These are phyloP conservation scores for Daldinia decipiens DNA, from an alignment of 495 filamentous ascomycete species.

Conservation along the genomic window DNA sequence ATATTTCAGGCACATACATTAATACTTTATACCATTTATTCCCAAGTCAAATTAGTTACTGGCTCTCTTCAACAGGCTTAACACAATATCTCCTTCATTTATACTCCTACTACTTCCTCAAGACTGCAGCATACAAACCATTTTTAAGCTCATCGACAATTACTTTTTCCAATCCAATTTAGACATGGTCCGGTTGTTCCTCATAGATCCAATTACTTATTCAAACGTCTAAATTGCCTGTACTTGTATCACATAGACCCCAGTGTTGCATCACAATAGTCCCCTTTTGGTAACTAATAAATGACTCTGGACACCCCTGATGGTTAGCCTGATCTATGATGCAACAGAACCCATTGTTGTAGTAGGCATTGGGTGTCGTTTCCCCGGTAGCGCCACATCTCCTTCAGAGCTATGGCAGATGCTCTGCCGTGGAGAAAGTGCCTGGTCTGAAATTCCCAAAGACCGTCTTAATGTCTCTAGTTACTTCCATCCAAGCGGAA, in stretches of 20 bases:
- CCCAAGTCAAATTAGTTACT: background rate
- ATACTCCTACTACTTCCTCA: background rate
- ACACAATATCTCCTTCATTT: background rate
- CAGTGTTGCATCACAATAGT: background rate
- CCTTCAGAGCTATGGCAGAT: conserved; percentile 65
- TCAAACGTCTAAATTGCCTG: background rate
- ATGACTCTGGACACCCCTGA: background rate
- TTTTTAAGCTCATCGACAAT: background rate
- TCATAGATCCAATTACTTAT: background rate
- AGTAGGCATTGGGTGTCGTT: conserved; percentile 62
- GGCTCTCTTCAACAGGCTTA: background rate
- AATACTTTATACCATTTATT: background rate
- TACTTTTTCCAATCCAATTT: background rate
- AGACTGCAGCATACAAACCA: background rate
- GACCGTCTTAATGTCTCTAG: conserved; percentile 72
- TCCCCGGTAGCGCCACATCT: conserved; percentile 60
- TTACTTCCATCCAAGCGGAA: conserved; percentile 70
- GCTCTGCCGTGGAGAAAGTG: conserved; percentile 63
- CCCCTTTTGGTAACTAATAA: background rate
- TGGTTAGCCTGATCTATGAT: conserved; percentile 10
- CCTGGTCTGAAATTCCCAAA: conserved; percentile 66
- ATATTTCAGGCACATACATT: background rate
- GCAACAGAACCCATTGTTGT: conserved; percentile 59
- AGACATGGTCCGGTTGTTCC: background rate
- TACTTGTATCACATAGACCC: background rate